Base-by-base conservation (phyloP, 1,284 basidiomycete species). In the Puccinia novopanici region DNA sequence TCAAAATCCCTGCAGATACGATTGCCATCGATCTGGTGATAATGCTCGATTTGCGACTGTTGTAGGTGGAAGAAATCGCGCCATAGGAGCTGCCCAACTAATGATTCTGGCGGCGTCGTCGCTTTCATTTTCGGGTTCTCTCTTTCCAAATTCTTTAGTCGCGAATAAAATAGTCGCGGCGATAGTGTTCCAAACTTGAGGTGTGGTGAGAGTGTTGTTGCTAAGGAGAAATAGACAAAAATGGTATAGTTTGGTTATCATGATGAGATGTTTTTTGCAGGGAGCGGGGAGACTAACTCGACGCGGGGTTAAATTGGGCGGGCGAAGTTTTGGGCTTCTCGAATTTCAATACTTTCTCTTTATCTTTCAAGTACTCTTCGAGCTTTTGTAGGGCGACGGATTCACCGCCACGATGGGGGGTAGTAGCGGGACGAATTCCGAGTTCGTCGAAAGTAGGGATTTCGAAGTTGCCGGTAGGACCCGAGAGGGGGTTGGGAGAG, bases 121-220 rank as follows among this genome's bases (percentile, higher is more conserved):
- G 19, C 80, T 54, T 65, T 81, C 74, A 54, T 82, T 83, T 77
- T 84, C 82, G 83, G 83, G 86, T 76, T 63, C 52, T 83, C 78
- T 5, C 83, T 83, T 40, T 87, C 84, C 10, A 86, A 84, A 40
- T 85, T 84, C 75, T 86, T 84, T 37, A 86, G 84, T 17, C 85
- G 84, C 86, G 86, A 87, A 83, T 86, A 87, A 73, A 88, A 85
- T 78, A 86, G 86, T 34, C 87, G 82, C 2, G 88, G 84, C 37
- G 87, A 86, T 17, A 89, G 82, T 77, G 87, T 88, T 30, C 88
- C 89, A 81, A 89, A 89, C 81, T 89, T 89, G 75, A 88, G 83
- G 82, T 88, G 87, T 0, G 87, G 87, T 19, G 85, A 86, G 15
- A 88, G 83, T 10, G 87, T 82, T 2, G 88, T 88, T 42, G 74